Percentiles rank a stretch among this genome's conserved stretches.
Evolutionary conservation across 2,329 filamentous ascomycete genomes (phyloP).

Genomic region (Ophiostoma quercus): DNA sequence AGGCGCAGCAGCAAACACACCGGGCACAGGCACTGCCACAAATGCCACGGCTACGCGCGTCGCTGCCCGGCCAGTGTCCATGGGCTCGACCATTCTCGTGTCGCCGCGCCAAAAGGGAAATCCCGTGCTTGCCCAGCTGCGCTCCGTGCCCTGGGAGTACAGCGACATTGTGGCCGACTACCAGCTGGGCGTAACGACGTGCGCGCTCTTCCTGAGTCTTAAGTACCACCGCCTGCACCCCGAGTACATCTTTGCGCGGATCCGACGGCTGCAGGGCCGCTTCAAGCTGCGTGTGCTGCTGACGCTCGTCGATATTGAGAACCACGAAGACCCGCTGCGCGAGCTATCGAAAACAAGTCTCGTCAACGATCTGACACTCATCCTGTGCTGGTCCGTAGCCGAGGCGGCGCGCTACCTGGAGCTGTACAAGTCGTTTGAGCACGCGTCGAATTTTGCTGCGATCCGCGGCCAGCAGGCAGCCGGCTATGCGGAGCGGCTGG

Average conservation of each 20-base stretch:
- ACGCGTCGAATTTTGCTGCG: slow-evolving; percentile 64
- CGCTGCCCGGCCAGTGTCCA: slow-evolving; percentile 30
- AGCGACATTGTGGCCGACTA: slow-evolving; percentile 96
- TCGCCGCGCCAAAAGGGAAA: slow-evolving; percentile 93
- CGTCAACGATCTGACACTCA: slow-evolving; percentile 85
- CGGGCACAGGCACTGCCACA: neutral
- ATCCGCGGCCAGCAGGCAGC: slow-evolving; percentile 82
- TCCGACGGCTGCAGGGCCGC: slow-evolving; percentile 75
- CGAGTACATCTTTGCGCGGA: slow-evolving; percentile 94
- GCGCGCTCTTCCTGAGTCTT: slow-evolving; percentile 81
- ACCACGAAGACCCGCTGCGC: slow-evolving; percentile 83
- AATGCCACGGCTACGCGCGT: slow-evolving; percentile 7
- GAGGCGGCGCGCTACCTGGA: slow-evolving; percentile 93
- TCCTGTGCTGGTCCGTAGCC: slow-evolving; percentile 89
- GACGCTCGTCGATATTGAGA: slow-evolving; percentile 89
- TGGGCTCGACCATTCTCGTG: slow-evolving; percentile 77
- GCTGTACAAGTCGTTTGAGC: slow-evolving; percentile 89
- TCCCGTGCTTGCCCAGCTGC: slow-evolving; percentile 77
- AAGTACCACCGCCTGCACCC: slow-evolving; percentile 97
- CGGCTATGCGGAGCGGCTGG: slow-evolving; percentile 77
- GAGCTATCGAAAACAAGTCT: slow-evolving; percentile 90
- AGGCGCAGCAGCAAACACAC: neutral
- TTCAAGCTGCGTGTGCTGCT: slow-evolving; percentile 83
- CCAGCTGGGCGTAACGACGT: slow-evolving; percentile 78
- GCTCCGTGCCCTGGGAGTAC: slow-evolving; percentile 88